Evolutionary conservation across 768 basidiomycete species (phyloP), one percentile per base, ranked within the genome.

Genomic region (Rhizopogon sp.): DNA sequence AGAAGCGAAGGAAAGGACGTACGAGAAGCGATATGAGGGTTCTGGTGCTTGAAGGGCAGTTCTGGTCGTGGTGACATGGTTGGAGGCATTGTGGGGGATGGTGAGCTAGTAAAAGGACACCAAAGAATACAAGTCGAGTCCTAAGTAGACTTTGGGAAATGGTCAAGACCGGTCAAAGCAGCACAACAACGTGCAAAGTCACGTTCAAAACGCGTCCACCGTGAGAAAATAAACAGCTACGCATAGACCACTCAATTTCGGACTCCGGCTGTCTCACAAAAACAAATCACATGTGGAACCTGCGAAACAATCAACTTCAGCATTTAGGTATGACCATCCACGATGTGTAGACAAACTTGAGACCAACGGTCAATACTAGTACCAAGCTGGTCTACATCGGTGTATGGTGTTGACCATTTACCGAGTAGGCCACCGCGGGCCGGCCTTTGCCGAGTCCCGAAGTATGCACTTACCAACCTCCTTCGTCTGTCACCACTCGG

Each of bases 31-130:
- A 86, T 69, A 58, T 74, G 69, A 0, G 78, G 77, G 57, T 86
- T 86, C 41, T 76, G 75, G 61, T 76, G 72, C 52, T 70, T 72
- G 37, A 71, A 42, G 4, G 84, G 84, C 9, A 84, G 71, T n/a
- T 76, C 69, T 40, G 83, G 83, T 62, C 83, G 71, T 52, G 69
- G 60, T 66, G 73, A 74, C 64, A 71, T 74, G 57, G 61, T 17
- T 43, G 39, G 28, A 8, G 53, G 6, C 41, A 40, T 39, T n/a
- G 28, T 35, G 16, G 39, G 40, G 13, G 28, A 35, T 28, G 17
- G n/a, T 17, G 25, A 45, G 47, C 10, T 5, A 22, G 43, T 50
- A 59, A 50, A 25, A 33, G 46, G 33, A 28, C 39, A 50, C 7
- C 6, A 6, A 35, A 22, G 53, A 50, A 39, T 54, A 54, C 50